A percentile compares a stretch with the other conserved stretches of the same genome.
Conservation (phyloP, 2,329 filamentous ascomycete genomes). For the Teratosphaeria epicoccoides region DNA sequence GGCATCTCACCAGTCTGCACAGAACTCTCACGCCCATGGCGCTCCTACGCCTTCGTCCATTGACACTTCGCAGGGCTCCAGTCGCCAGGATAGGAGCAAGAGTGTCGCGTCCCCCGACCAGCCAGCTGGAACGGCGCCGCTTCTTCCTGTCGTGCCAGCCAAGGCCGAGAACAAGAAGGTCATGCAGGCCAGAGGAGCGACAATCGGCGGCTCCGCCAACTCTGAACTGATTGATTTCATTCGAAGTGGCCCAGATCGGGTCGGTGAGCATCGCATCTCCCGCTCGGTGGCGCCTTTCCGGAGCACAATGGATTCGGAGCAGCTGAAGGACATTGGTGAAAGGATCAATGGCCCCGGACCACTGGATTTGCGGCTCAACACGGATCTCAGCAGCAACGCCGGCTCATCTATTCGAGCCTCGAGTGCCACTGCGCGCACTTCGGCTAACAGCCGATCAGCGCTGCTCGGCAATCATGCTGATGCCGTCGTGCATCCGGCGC, state of each 20-base stretch:
- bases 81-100: slow-evolving; percentile 7
- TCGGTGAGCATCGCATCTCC: slow-evolving; percentile 59
- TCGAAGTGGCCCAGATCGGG: slow-evolving; percentile 59
- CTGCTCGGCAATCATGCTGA: neutral
- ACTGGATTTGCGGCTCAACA: slow-evolving; percentile 4
- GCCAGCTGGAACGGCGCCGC: neutral
- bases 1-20: too few species aligned
- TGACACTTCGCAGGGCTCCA: neutral
- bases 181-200: slow-evolving; percentile 35
- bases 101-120: slow-evolving; percentile 1
- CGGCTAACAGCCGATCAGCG: neutral
- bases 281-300: slow-evolving; percentile 77
- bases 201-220: slow-evolving; percentile 59
- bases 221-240: slow-evolving; percentile 95
- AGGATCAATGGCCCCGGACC: slow-evolving; percentile 33
- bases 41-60: slow-evolving; percentile 16
- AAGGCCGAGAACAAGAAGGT: slow-evolving; percentile 9
- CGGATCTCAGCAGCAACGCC: neutral
- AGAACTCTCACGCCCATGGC: slow-evolving; percentile 10
- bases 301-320: slow-evolving; percentile 76
- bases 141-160: slow-evolving; percentile 2
- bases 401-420: neutral
- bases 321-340: slow-evolving; percentile 41
- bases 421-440: neutral
- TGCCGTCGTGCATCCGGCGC: slow-evolving; percentile 4